A percentile compares a stretch with the other conserved stretches of the same genome.
Evolutionary conservation across 371 early-diverging fungal genomes (phyloP).

Genomic region (Mortierella sp.): DNA sequence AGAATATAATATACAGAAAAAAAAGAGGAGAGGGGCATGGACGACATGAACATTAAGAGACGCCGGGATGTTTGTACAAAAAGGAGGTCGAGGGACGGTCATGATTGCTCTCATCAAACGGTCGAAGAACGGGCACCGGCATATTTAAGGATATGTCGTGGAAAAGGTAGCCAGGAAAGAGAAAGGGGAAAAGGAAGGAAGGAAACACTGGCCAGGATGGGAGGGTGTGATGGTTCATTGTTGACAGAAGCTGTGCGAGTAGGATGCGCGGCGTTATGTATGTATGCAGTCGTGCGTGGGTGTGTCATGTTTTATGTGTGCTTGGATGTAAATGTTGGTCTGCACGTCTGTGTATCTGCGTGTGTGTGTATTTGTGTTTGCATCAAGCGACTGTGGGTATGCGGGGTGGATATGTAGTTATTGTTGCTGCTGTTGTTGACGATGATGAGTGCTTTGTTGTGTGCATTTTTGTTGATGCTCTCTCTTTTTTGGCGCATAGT

Average conservation of each 20-base stretch:
- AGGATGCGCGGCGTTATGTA: background rate
- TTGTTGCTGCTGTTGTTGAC: background rate
- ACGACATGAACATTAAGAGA: background rate
- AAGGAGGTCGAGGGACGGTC: background rate
- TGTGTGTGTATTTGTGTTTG: background rate
- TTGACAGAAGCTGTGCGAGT: background rate
- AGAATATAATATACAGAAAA: background rate
- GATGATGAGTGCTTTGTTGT: background rate
- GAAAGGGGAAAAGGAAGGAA: background rate
- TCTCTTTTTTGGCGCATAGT: background rate
- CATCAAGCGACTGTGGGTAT: background rate
- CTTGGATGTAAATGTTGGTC: background rate
- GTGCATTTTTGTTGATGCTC: background rate
- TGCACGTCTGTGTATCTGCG: background rate
- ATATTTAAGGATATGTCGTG: background rate
- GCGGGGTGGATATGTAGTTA: background rate
- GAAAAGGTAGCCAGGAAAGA: background rate
- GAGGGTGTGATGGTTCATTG: background rate
- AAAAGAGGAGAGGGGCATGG: background rate
- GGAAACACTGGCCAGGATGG: background rate
- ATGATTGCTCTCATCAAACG: slow-evolving; percentile 7
- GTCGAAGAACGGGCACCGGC: slow-evolving; percentile 2
- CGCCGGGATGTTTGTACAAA: slow-evolving; percentile 13
- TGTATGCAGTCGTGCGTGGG: background rate
- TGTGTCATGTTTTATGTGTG: background rate